Base-by-base conservation (phyloP, 768 basidiomycete genomes). In the Coprinopsis strossmayeri region DNA sequence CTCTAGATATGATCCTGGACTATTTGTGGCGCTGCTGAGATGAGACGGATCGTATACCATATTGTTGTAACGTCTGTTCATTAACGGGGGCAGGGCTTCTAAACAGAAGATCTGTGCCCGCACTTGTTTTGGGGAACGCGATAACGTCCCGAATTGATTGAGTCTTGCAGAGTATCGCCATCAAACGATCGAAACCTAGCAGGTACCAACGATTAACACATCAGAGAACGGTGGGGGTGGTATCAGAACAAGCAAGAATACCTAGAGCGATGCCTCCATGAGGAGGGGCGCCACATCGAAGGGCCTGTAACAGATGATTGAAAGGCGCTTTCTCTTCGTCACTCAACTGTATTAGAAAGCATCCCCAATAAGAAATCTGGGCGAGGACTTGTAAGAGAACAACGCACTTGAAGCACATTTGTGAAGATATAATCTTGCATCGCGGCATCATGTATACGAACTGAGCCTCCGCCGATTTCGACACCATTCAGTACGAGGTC, bases 211-310 rank as follows among this genome's bases (percentile, higher is more conserved):
- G n/a, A n/a, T n/a, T n/a, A n/a, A n/a, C n/a, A n/a, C n/a, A n/a
- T n/a, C n/a, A n/a, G n/a, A n/a, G n/a, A n/a, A n/a, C n/a, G n/a
- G n/a, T n/a, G n/a, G n/a, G n/a, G n/a, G n/a, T n/a, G n/a, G n/a
- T n/a, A n/a, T n/a, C n/a, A n/a, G n/a, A n/a, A n/a, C n/a, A n/a
- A n/a, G n/a, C n/a, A n/a, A n/a, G n/a, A n/a, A 46, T 62, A 88
- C 92, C 93, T 48, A 97, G 73, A 1, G 94, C 94, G 46, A 96
- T 88, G 35, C 94, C 94, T 28, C 89, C 94, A 69, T 97, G 94
- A 55, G 94, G 94, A 20, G 94, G 93, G 13, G 94, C 94, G 50
- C 94, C 94, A 64, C 84, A 91, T 59, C 73, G 72, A 50, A 97
- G 74, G 13, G 94, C 94, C 59, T 91, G 84, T 28, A 95, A 68